Evolutionary conservation across 371 early-diverging fungal species (phyloP).

Genomic region (Syncephalastrum racemosum): DNA sequence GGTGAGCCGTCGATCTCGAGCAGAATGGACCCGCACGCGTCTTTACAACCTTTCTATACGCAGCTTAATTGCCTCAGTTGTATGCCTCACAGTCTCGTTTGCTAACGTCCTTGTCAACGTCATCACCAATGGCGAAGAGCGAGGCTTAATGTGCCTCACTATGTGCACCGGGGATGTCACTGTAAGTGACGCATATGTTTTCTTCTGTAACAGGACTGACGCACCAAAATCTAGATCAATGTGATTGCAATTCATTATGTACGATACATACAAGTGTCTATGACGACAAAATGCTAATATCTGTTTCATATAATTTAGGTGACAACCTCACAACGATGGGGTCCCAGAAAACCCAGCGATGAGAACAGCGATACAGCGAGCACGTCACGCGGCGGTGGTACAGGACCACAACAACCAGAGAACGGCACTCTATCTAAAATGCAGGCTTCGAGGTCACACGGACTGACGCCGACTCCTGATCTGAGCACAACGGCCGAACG

Average conservation of each 20-base stretch:
- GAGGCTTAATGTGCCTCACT: slow-evolving; percentile 52
- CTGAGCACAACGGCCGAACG: no score
- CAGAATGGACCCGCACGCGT: slow-evolving; percentile 44
- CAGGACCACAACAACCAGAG: no score
- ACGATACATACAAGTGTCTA: not conserved
- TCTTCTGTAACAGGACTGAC: not conserved
- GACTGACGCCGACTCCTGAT: no score
- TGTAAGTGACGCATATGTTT: slow-evolving; percentile 10
- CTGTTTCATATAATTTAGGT: slow-evolving; percentile 3
- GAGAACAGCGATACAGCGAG: no score
- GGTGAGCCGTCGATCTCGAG: slow-evolving; percentile 27
- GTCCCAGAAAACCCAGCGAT: no score
- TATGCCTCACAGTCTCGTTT: slow-evolving; percentile 49
- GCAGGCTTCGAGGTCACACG: no score
- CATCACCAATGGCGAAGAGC: slow-evolving; percentile 45
- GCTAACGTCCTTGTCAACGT: slow-evolving; percentile 48
- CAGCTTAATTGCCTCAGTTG: slow-evolving; percentile 47
- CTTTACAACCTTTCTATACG: slow-evolving; percentile 48
- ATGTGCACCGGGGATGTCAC: slow-evolving; percentile 59
- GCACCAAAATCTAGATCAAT: slow-evolving; percentile 24
- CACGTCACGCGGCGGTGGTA: no score
- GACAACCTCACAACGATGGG: not conserved
- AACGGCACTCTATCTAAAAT: no score
- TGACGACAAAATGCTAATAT: not conserved
- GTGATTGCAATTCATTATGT: slow-evolving; percentile 58